phyloP scores from a whole-genome alignment of 169 alveolate species.

The Eimeria necatrix region DNA sequence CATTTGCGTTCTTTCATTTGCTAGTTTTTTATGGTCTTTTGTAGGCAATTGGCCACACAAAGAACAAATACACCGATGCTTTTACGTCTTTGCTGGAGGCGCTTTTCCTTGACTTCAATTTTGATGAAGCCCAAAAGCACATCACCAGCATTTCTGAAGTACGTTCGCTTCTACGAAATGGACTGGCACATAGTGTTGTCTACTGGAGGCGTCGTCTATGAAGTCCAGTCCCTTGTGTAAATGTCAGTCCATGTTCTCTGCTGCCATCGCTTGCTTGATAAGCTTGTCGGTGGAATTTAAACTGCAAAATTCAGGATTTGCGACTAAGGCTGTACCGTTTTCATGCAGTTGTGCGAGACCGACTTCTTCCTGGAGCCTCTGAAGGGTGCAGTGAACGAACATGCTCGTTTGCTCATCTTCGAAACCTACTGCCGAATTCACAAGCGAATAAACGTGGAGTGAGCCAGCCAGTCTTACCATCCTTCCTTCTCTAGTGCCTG shows the following conservation, averaged over 20 bases:
- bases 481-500: not conserved
- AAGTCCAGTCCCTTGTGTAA: no score
- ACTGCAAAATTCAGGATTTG: not conserved
- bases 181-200: no score
- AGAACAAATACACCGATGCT: constrained; percentile 90
- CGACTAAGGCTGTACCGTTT: not conserved
- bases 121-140: constrained; percentile 93
- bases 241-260: no score
- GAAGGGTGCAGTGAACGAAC: constrained; percentile 92
- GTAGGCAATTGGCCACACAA: constrained; percentile 85
- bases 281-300: no score
- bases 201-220: no score
- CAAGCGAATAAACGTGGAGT: constrained; percentile 92
- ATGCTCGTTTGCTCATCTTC: constrained; percentile 91
- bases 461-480: not conserved
- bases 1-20: not conserved
- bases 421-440: constrained; percentile 96
- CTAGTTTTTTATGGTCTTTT: not conserved
- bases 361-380: constrained; percentile 92
- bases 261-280: no score
- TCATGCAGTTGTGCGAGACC: constrained; percentile 85
- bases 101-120: constrained; percentile 91
- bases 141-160: constrained; percentile 87
- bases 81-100: constrained; percentile 93
- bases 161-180: no score